Base-by-base conservation (phyloP, 2,329 filamentous ascomycete species). In the Aspergillus calidoustus region DNA sequence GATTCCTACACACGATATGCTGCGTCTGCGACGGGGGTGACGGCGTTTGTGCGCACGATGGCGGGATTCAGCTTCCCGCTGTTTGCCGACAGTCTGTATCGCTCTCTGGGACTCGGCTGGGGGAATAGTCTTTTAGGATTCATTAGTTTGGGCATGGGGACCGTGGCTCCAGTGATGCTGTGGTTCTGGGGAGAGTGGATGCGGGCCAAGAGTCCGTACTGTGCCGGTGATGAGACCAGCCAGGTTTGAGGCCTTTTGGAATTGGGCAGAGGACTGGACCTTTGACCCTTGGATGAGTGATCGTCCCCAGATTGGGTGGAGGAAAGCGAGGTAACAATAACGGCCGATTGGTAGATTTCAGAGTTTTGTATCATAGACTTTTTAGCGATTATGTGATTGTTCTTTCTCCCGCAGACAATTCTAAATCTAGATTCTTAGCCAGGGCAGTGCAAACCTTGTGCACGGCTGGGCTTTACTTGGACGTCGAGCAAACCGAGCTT, bases 181-280 rank as follows among this genome's bases (percentile, higher is more conserved):
- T 83, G 81, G 80, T 76, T 68, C 46, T 83, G 73, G 69, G 82
- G 82, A 0, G 76, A 76, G 67, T 68, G 53, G 54, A 62, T 84
- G 69, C 73, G 82, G 61, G 71, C 46, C 23, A 77, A 71, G 69
- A 82, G 80, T 69, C 72, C 75, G 23, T 83, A 80, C 67, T 60
- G 57, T 46, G 60, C 63, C 7, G 63, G 63, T 3, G 55, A 51
- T 11, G 46, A 51, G 55, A 38, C 34, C 7, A 44, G 47, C 11
- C 22, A 54, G 34, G 48, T 50, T 6, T 50, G 48, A 50, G 13
- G 5, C 4, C 15, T 4, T 11, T 38, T 38, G 34, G 6, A 8
- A 7, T 23, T 15, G 47, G 4, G 48, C 17, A 5, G 2, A 9
- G 30, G 25, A 11, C 9, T 17, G 15, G 44, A 47, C 22, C 15